Conservation (phyloP, 768 basidiomycete genomes). For the Nidularia sp. region DNA sequence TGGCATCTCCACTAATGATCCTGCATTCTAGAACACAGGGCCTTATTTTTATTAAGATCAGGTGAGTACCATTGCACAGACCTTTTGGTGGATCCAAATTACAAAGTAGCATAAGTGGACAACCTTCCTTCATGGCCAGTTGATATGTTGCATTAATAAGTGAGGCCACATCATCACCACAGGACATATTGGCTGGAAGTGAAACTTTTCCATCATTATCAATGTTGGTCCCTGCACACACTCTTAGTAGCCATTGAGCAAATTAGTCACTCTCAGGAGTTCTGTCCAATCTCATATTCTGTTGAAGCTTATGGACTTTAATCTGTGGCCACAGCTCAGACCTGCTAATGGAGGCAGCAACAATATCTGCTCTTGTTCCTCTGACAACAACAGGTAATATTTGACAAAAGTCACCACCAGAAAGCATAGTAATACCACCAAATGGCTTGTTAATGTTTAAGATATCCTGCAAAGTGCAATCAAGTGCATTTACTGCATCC, state of each 20-base stretch:
- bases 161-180: neutral
- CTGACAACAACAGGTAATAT: constrained; percentile 37
- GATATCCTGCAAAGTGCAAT: constrained; percentile 31
- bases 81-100: neutral
- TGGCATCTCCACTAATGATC: neutral
- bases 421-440: constrained; percentile 41
- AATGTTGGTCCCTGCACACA: constrained; percentile 11
- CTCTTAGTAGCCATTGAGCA: constrained; percentile 31
- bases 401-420: constrained; percentile 49
- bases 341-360: constrained; percentile 25
- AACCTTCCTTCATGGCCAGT: too few relatives aligned
- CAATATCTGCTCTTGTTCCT: constrained; percentile 33
- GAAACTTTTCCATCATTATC: constrained; percentile 2
- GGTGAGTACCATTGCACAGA: neutral
- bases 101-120: too few relatives aligned
- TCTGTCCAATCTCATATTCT: constrained; percentile 38
- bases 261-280: constrained; percentile 17
- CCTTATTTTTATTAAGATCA: neutral
- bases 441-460: constrained; percentile 21
- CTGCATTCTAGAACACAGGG: too few relatives aligned
- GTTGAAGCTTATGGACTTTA: constrained; percentile 21
- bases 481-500: constrained; percentile 30
- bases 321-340: constrained; percentile 35
- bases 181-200: neutral
- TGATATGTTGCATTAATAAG: neutral